These are phyloP conservation scores for Aspergillus sparsus DNA, from an alignment of 495 filamentous ascomycete species.

Conservation along the genomic window DNA sequence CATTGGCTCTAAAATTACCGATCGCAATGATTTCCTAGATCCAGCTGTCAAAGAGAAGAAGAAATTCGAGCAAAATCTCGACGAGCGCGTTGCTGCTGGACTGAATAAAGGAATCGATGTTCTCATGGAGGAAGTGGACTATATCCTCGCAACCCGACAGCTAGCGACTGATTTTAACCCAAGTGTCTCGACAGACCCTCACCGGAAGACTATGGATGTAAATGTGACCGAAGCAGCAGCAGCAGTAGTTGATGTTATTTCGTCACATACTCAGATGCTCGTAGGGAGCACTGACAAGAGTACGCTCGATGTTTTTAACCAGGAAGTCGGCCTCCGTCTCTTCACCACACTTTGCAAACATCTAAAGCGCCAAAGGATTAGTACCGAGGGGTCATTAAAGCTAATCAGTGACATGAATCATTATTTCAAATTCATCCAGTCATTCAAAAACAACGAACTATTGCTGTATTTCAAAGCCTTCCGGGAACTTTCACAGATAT, in stretches of 20 bases:
- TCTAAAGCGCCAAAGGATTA: conserved; percentile 91
- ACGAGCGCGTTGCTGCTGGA: conserved; percentile 93
- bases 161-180: conserved; percentile 90
- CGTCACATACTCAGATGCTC: conserved; percentile 87
- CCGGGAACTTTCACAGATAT: conserved; percentile 91
- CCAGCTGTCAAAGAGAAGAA: conserved; percentile 93
- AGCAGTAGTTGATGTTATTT: conserved; percentile 79
- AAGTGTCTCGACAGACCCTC: conserved; percentile 47
- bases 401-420: conserved; percentile 95
- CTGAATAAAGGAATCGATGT: conserved; percentile 98
- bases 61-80: conserved; percentile 97
- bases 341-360: conserved; percentile 94
- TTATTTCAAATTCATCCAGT: conserved; percentile 81
- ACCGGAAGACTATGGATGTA: conserved; percentile 64
- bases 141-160: conserved; percentile 87
- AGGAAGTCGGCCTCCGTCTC: conserved; percentile 91
- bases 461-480: conserved; percentile 89
- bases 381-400: conserved; percentile 84
- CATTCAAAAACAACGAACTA: conserved; percentile 78
- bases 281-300: conserved; percentile 93
- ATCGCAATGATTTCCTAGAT: conserved; percentile 92
- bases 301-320: conserved; percentile 97
- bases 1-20: conserved; percentile 74
- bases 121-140: conserved; percentile 97
- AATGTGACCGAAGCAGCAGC: conserved; percentile 76